These are phyloP conservation scores for Trichoderma lentiforme DNA, from an alignment of 2,329 filamentous ascomycete species.

Conservation along the genomic window DNA sequence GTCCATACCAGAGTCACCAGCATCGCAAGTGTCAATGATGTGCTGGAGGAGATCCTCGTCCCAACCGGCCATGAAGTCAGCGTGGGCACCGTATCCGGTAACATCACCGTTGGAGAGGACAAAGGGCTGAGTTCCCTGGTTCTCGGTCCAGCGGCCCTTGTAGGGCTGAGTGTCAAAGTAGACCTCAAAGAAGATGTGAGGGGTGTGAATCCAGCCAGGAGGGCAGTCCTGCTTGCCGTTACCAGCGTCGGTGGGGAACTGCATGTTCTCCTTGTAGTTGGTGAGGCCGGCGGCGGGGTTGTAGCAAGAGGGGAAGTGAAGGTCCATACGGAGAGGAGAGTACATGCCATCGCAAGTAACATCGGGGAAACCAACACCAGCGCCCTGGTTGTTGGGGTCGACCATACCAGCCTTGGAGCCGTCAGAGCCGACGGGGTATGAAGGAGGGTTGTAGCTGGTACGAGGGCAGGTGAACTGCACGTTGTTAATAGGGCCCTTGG, in stretches of 20 bases:
- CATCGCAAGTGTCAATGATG: constrained; percentile 65
- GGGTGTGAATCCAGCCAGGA: constrained; percentile 51
- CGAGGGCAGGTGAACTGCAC: constrained; percentile 62
- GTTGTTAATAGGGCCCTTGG: constrained; percentile 49
- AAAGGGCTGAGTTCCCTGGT: constrained; percentile 58
- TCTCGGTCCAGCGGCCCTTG: constrained; percentile 49
- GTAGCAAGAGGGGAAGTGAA: constrained; percentile 74
- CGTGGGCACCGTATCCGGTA: constrained; percentile 68
- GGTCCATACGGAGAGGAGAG: constrained; percentile 61
- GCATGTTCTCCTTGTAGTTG: constrained; percentile 62
- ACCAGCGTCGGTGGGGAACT: constrained; percentile 50
- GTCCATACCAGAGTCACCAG: constrained; percentile 57
- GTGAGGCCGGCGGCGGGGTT: constrained; percentile 58
- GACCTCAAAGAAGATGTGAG: constrained; percentile 57
- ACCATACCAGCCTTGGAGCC: constrained; percentile 54
- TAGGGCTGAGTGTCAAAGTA: constrained; percentile 60
- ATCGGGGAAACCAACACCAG: constrained; percentile 66
- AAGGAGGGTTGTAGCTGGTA: constrained; percentile 42
- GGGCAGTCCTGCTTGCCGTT: constrained; percentile 54
- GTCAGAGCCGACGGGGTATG: constrained; percentile 54
- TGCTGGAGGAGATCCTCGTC: constrained; percentile 61
- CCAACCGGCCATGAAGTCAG: constrained; percentile 73
- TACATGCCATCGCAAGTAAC: constrained; percentile 62
- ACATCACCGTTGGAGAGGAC: constrained; percentile 67
- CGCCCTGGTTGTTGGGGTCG: constrained; percentile 51